Evolutionary conservation across 2,329 filamentous ascomycete genomes (phyloP).

Genomic region (Grosmannia serpens): DNA sequence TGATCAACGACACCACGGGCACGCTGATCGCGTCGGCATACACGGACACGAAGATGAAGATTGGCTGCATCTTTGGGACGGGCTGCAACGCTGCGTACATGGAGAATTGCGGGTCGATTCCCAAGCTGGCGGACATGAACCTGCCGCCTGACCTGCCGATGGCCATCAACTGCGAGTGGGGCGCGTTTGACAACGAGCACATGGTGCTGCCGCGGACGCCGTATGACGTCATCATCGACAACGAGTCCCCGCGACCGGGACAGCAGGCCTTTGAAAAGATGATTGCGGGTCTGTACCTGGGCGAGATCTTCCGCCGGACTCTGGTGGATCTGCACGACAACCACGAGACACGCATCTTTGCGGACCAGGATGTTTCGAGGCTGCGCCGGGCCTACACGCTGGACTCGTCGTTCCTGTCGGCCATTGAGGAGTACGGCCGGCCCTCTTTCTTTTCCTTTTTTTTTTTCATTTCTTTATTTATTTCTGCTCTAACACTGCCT

Average conservation of each 20-base stretch:
- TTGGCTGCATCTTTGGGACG: slow-evolving; percentile 96
- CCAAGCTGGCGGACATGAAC: slow-evolving; percentile 87
- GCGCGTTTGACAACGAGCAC: slow-evolving; percentile 91
- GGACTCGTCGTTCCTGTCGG: slow-evolving; percentile 85
- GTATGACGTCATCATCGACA: slow-evolving; percentile 81
- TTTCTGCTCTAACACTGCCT: not conserved
- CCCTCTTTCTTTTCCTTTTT: not conserved
- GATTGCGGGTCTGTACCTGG: slow-evolving; percentile 88
- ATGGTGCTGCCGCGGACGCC: slow-evolving; percentile 73
- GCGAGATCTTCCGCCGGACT: slow-evolving; percentile 85
- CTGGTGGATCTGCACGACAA: slow-evolving; percentile 77
- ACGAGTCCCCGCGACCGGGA: slow-evolving; percentile 81
- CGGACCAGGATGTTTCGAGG: slow-evolving; percentile 66
- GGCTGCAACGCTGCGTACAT: slow-evolving; percentile 98
- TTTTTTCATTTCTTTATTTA: not conserved
- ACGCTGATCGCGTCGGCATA: slow-evolving; percentile 95
- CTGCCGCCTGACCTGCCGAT: slow-evolving; percentile 74
- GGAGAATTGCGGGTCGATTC: slow-evolving; percentile 82
- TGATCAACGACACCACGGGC: slow-evolving; percentile 97
- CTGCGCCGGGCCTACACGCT: slow-evolving; percentile 81
- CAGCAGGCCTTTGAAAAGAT: slow-evolving; percentile 98
- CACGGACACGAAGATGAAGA: slow-evolving; percentile 85
- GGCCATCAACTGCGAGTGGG: slow-evolving; percentile 97
- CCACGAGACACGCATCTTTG: slow-evolving; percentile 64
- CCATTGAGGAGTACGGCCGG: slow-evolving; percentile 66